Percentiles rank a stretch among this genome's conserved stretches.
Evolutionary conservation across 371 early-diverging fungal genomes (phyloP).

Genomic region (Haplosporangium sp.): DNA sequence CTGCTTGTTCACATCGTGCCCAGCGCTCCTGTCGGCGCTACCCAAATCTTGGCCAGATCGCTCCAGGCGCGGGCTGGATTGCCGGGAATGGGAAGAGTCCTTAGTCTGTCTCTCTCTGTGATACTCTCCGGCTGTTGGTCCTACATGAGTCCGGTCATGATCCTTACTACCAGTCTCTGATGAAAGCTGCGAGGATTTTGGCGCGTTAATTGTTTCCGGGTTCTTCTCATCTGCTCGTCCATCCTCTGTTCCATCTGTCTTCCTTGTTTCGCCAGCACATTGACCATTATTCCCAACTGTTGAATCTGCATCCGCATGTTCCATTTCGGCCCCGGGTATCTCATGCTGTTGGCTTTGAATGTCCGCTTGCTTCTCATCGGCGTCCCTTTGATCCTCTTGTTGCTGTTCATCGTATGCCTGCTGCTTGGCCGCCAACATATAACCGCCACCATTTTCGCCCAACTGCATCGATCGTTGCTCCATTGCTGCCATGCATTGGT

Average conservation of each 20-base stretch:
- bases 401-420: slow-evolving; percentile 46
- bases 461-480: slow-evolving; percentile 37
- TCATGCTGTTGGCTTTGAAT: neutral
- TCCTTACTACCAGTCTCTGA: neutral
- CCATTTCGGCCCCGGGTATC: neutral
- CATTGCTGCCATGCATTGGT: slow-evolving; percentile 52
- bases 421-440: slow-evolving; percentile 49
- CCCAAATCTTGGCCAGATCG: slow-evolving; percentile 6
- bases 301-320: neutral
- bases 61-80: slow-evolving; percentile 32
- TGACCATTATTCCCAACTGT: neutral
- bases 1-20: slow-evolving; percentile 6
- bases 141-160: neutral
- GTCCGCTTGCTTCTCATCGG: slow-evolving; percentile 7
- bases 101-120: neutral
- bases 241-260: neutral
- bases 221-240: neutral
- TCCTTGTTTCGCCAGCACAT: neutral
- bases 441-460: slow-evolving; percentile 18
- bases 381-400: slow-evolving; percentile 19
- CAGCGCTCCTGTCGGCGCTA: neutral
- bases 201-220: neutral
- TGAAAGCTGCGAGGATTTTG: neutral
- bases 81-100: slow-evolving; percentile 4
- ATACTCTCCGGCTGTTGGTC: slow-evolving; percentile 1